These are phyloP conservation scores for Daphne laureola DNA, from an alignment of 441 rosid genomes.

Conservation along the genomic window DNA sequence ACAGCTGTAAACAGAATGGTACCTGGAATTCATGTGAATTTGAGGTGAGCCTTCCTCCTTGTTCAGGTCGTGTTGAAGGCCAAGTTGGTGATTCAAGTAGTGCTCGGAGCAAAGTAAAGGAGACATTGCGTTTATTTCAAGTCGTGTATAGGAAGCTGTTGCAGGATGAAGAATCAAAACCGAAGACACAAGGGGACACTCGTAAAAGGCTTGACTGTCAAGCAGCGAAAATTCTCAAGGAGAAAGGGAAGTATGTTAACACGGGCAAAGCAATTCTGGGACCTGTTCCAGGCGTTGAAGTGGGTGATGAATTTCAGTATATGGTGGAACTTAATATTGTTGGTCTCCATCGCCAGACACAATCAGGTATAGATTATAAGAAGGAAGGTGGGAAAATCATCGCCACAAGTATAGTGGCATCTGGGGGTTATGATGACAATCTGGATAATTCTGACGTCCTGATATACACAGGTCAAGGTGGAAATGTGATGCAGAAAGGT, in stretches of 20 bases:
- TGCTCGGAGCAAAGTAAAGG: constrained; percentile 56
- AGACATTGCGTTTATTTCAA: constrained; percentile 63
- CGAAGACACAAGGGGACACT: constrained; percentile 11
- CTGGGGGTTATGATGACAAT: constrained; percentile 72
- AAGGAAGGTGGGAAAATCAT: constrained; percentile 27
- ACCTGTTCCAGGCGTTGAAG: constrained; percentile 71
- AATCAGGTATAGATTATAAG: constrained; percentile 67
- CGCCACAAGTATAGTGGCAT: constrained; percentile 73
- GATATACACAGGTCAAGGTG: constrained; percentile 82
- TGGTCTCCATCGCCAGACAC: constrained; percentile 25
- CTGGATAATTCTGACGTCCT: constrained; percentile 66
- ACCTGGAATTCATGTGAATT: constrained; percentile 13
- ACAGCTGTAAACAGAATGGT: constrained; percentile 8
- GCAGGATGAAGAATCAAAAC: constrained; percentile 62
- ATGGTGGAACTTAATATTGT: constrained; percentile 66
- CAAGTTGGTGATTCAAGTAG: constrained; percentile 19
- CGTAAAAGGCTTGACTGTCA: constrained; percentile 43
- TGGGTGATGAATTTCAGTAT: constrained; percentile 82
- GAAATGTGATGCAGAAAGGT: constrained; percentile 42
- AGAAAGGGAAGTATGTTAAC: constrained; percentile 36
- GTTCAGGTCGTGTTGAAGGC: constrained; percentile 17
- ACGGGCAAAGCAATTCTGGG: constrained; percentile 44
- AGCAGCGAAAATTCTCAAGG: constrained; percentile 48
- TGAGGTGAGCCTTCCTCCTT: constrained; percentile 43
- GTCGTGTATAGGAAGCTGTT: constrained; percentile 50